These are phyloP conservation scores for Amanita fuliginea DNA, from an alignment of 768 basidiomycete genomes.

Conservation along the genomic window DNA sequence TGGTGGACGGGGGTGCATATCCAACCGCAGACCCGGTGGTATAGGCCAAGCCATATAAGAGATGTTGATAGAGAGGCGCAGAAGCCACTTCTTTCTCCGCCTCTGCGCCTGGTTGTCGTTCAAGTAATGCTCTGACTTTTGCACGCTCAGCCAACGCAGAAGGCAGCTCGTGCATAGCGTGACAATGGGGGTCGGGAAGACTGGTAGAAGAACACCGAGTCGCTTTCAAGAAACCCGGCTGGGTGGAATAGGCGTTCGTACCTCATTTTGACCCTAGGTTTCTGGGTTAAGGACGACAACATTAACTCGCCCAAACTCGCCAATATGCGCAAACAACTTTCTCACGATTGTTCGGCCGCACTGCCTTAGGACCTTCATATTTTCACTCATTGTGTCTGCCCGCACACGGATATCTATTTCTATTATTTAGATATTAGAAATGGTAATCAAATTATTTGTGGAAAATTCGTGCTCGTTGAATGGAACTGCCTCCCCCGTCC, in stretches of 20 bases:
- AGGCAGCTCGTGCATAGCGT: conserved; percentile 15
- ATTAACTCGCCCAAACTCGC: too few species aligned
- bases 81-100: conserved; percentile 8
- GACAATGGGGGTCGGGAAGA: not conserved
- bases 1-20: conserved; percentile 32
- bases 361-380: too few species aligned
- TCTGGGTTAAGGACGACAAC: conserved; percentile 31
- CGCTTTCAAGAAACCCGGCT: conserved; percentile 29
- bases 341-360: too few species aligned
- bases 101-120: not conserved
- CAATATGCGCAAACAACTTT: too few species aligned
- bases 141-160: conserved; percentile 25
- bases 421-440: too few species aligned
- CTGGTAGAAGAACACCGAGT: conserved; percentile 14
- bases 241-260: conserved; percentile 37
- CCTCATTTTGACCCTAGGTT: conserved; percentile 26
- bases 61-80: conserved; percentile 28
- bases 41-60: conserved; percentile 43
- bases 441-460: too few species aligned
- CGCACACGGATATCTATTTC: too few species aligned
- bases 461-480: too few species aligned
- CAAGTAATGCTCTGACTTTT: conserved; percentile 16
- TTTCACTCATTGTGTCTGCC: too few species aligned
- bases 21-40: conserved; percentile 51
- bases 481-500: too few species aligned